Evolutionary conservation across 805 yeast species (phyloP).

Genomic region (Cyberlindnera mississippiensis): DNA sequence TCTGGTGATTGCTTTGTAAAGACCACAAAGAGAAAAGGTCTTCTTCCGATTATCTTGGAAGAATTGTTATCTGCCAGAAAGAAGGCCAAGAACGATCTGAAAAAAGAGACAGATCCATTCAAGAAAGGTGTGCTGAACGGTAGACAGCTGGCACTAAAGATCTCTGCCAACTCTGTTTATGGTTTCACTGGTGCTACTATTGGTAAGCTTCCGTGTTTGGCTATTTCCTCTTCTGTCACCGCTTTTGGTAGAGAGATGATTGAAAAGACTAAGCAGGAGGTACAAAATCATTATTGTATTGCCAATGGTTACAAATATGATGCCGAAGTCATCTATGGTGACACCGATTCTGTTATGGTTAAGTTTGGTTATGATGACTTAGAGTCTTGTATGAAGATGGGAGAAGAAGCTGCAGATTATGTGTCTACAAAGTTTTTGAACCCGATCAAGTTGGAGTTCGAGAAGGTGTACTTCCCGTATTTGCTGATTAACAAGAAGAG

Average conservation of each 20-base stretch:
- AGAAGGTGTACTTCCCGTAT: constrained; percentile 94
- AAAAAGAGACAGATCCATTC: constrained; percentile 92
- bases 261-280: constrained; percentile 83
- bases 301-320: constrained; percentile 81
- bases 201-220: constrained; percentile 94
- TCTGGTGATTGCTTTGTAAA: constrained; percentile 90
- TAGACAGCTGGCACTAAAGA: constrained; percentile 92
- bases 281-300: constrained; percentile 73
- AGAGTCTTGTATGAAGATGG: constrained; percentile 81
- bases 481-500: constrained; percentile 91
- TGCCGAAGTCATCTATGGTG: constrained; percentile 94
- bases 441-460: constrained; percentile 94
- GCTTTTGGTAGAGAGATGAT: constrained; percentile 97
- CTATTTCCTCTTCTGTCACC: constrained; percentile 93
- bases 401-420: constrained; percentile 88
- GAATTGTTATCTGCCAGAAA: constrained; percentile 91
- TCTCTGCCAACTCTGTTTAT: constrained; percentile 96
- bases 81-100: constrained; percentile 84
- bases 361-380: constrained; percentile 85
- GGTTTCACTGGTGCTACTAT: constrained; percentile 99
- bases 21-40: constrained; percentile 65
- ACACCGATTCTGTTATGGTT: constrained; percentile 99
- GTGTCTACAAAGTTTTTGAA: constrained; percentile 76
- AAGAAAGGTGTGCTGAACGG: constrained; percentile 92
- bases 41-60: constrained; percentile 85